These are phyloP conservation scores for Angomonas desouzai DNA, from an alignment of 208 protist species.

Conservation along the genomic window DNA sequence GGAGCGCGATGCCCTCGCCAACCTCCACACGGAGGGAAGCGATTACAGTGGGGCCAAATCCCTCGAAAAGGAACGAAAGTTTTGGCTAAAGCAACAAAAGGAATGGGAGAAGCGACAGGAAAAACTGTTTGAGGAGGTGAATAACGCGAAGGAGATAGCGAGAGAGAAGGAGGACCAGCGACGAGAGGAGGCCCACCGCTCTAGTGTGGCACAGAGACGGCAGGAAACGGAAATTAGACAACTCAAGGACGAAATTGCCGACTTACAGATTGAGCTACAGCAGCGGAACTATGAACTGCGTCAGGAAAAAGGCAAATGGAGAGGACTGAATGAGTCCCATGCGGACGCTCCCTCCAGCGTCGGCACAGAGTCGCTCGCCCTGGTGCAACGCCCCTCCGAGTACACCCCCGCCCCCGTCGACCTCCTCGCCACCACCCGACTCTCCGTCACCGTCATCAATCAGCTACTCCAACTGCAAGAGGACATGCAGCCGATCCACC, in stretches of 20 bases:
- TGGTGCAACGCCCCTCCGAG: not conserved
- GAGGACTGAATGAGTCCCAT: conserved; percentile 12
- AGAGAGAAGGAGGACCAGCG: conserved; percentile 12
- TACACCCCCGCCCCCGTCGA: conserved; percentile 5
- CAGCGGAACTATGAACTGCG: conserved; percentile 23
- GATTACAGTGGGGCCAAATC: not conserved
- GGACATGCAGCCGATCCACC: conserved; percentile 15
- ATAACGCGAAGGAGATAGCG: conserved; percentile 4
- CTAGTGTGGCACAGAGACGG: conserved; percentile 16
- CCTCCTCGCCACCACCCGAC: conserved; percentile 8
- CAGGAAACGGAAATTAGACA: conserved; percentile 2
- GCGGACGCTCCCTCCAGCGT: conserved; percentile 13
- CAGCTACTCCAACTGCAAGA: conserved; percentile 12
- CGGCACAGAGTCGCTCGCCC: not conserved
- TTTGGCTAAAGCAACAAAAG: conserved; percentile 12
- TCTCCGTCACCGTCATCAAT: conserved; percentile 8
- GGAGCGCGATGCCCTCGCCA: conserved; percentile 39
- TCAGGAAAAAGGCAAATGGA: conserved; percentile 7
- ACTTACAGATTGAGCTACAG: conserved; percentile 14
- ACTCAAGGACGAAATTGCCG: conserved; percentile 9
- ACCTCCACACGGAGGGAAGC: not conserved
- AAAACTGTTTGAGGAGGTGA: conserved; percentile 19
- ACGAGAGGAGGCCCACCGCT: conserved; percentile 18
- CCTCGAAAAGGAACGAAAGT: conserved; percentile 12
- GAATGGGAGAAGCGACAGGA: conserved; percentile 20